Base-by-base conservation (phyloP, 1,284 basidiomycete species). In the Ganoderma sinense region DNA sequence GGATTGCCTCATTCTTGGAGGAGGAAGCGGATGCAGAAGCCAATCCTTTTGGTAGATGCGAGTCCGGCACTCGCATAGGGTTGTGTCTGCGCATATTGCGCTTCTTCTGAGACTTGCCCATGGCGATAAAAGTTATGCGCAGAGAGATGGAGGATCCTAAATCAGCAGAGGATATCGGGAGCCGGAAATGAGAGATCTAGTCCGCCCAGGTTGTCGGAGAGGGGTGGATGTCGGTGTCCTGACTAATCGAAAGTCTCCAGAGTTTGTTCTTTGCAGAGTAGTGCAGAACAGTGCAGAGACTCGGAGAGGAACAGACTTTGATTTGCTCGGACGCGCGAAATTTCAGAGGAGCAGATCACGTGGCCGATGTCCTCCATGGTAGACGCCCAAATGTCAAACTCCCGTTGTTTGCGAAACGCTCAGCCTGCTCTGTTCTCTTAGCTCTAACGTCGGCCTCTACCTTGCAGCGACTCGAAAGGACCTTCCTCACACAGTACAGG, bases 51-150 rank as follows among this genome's bases (percentile, higher is more conserved):
- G 94, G 91, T 7, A 97, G 83, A 84, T 97, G 95, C 2, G 93
- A 91, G 82, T 97, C 96, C 16, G 96, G 95, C 0, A 97, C 95
- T 55, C 96, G 88, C 84, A 97, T 88, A 13, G 96, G 96, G 77
- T 97, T 97, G 80, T 97, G 95, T 69, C 96, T 85, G 71, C 94
- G 89, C 88, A 90, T 89, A 58, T 89, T 77, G 71, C 88, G 84
- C 82, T 95, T 94, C 82, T 94, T 95, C 79, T 96, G 95, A 64
- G 94, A 90, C 82, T 97, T 97, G 73, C 95, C 95, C 95, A 97
- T 97, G 31, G 68, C 56, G 61, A 31, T 63, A 5, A 18, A 61
- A 1, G 23, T 40, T 60, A 10, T 11, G 20, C 56, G 56, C 33
- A 8, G 2, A 59, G 33, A n/a, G 11, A 59, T 59, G 7, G 20